Evolutionary conservation across 176 grass and related monocot species (phyloP).

Genomic region (Carex kokanica): DNA sequence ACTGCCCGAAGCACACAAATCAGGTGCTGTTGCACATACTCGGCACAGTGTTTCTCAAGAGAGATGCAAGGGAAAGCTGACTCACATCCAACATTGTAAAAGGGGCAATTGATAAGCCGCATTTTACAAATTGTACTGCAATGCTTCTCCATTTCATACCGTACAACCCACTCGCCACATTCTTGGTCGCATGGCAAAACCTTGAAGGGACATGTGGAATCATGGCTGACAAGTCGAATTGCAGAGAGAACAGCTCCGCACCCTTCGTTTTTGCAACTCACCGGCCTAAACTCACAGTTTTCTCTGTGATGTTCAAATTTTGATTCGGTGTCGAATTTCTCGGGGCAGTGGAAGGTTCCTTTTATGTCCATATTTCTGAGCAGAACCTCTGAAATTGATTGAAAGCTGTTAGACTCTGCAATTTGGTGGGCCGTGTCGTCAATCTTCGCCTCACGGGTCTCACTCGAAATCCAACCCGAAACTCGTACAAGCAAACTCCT

Average conservation of each 20-base stretch:
- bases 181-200: slow-evolving; percentile 54
- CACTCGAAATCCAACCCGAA: slow-evolving; percentile 69
- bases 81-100: slow-evolving; percentile 68
- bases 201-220: slow-evolving; percentile 64
- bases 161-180: slow-evolving; percentile 54
- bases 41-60: slow-evolving; percentile 56
- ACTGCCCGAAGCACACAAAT: slow-evolving; percentile 49
- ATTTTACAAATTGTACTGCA: slow-evolving; percentile 59
- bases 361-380: slow-evolving; percentile 48
- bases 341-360: slow-evolving; percentile 33
- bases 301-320: slow-evolving; percentile 30
- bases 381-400: slow-evolving; percentile 26
- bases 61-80: slow-evolving; percentile 57
- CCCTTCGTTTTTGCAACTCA: slow-evolving; percentile 37
- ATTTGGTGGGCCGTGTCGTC: slow-evolving; percentile 55
- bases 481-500: slow-evolving; percentile 71
- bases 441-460: slow-evolving; percentile 69
- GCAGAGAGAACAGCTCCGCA: slow-evolving; percentile 40
- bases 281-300: slow-evolving; percentile 27
- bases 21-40: slow-evolving; percentile 61
- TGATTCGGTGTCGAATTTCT: slow-evolving; percentile 25
- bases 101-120: slow-evolving; percentile 81
- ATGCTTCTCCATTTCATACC: slow-evolving; percentile 67
- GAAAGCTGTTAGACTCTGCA: slow-evolving; percentile 48
- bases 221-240: slow-evolving; percentile 53